Evolutionary conservation across 352 stramenopile genomes (phyloP).

Genomic region (Pythium apleroticum): DNA sequence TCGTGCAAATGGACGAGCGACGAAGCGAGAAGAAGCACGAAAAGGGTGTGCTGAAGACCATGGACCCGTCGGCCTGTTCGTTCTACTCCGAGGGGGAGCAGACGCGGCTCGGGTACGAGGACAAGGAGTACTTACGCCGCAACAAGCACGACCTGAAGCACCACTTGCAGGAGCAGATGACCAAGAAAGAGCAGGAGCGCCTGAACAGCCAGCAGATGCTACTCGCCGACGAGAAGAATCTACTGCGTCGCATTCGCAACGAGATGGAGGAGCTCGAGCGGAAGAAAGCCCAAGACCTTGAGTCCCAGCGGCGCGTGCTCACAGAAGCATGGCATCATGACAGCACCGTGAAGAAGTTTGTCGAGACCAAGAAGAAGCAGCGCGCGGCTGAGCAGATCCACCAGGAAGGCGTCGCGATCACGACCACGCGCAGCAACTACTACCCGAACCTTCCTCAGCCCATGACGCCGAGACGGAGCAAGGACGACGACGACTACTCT

Average conservation of each 20-base stretch:
- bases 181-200: conserved; percentile 49
- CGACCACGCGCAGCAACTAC: conserved; percentile 21
- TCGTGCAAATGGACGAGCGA: conserved; percentile 51
- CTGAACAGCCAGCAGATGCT: conserved; percentile 35
- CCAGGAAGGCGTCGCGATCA: conserved; percentile 29
- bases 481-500: conserved; percentile 53
- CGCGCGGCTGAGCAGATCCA: conserved; percentile 47
- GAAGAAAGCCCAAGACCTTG: conserved; percentile 51
- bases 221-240: conserved; percentile 56
- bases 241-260: conserved; percentile 48
- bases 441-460: conserved; percentile 33
- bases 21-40: conserved; percentile 32
- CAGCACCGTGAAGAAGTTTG: conserved; percentile 62
- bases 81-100: conserved; percentile 63
- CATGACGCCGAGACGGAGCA: conserved; percentile 22
- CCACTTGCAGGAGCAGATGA: conserved; percentile 61
- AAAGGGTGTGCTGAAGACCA: conserved; percentile 31
- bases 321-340: conserved; percentile 67
- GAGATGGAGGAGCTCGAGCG: conserved; percentile 65
- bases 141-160: conserved; percentile 57
- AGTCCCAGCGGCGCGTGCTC: conserved; percentile 54
- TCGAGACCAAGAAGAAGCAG: conserved; percentile 64
- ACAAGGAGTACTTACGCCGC: conserved; percentile 39
- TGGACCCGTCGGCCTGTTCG: conserved; percentile 47
- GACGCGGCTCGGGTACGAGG: conserved; percentile 48